Evolutionary conservation across 169 alveolate species (phyloP), one percentile per base, ranked within the genome.

Genomic region (Cryptosporidium andersoni): DNA sequence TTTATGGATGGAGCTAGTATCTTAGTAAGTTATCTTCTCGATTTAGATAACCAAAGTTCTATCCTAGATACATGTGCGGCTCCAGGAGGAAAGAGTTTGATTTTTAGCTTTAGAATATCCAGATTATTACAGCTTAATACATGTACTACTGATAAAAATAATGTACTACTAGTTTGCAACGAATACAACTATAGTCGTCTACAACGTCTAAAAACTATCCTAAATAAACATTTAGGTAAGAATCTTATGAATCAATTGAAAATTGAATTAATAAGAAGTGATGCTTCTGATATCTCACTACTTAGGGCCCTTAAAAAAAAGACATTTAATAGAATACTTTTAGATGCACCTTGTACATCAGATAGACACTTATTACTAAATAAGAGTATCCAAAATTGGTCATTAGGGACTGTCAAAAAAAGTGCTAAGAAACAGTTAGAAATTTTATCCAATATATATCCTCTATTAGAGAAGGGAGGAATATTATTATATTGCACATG

Each of bases 41-140:
- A 12, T 12, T 47, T 74, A 9, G 47, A 74, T 36, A 81, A 90
- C 1, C 82, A 82, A 36, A 93, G 92, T 40, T 49, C 88, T 48
- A 92, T 94, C 42, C 82, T 94, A 16, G 97, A 94, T 68, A 67
- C 92, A 89, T 94, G 96, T 89, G 92, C 95, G 3, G 92, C 96
- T 43, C 95, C 96, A 7, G 97, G 96, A 12, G 96, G 96, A 2
- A 93, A 93, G 53, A 81, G 94, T 39, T 90, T 93, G 64, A 91
- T 92, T 14, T 25, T 25, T 25, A 25, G 25, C 25, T 25, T 25
- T 25, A 25, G 25, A 25, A 64, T 92, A 11, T 40, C 88, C 36
- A 67, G 81, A 34, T 82, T 93, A 53, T 82, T 91, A 34, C 51
- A 80, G 14, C 88, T 82, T 5, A 67, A 80, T 14, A 65, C 88